Base-by-base conservation (phyloP, 2,329 filamentous ascomycete genomes). In the Cercospora sp. region DNA sequence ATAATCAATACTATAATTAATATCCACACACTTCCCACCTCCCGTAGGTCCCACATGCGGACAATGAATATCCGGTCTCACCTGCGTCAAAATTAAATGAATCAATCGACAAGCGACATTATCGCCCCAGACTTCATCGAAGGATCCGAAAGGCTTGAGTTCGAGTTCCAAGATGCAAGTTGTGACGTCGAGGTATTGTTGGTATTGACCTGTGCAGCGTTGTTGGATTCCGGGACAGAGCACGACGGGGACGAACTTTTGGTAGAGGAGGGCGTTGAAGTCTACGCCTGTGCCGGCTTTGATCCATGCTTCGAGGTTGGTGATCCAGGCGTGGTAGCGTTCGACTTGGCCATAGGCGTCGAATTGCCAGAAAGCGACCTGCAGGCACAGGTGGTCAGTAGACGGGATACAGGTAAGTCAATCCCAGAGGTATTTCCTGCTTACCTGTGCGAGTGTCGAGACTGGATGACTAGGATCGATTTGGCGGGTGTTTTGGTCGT, bases 301-400 rank as follows among this genome's bases (percentile, higher is more conserved):
- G 21, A 79, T 75, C 79, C 80, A 83, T 57, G 75, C 70, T 67
- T 79, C 75, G 26, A 84, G 75, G 37, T 81, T 81, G 3, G 80
- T 79, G 16, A 83, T 80, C 76, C 79, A 82, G 18, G 82, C 81
- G 70, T 84, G 81, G 69, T 82, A 83, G 21, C 80, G 77, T 16
- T 79, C 68, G 5, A 83, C 81, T 12, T 76, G 79, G 51, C 83
- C 83, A 3, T 77, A 68, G 2, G 80, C 74, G 66, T 84, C 81
- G 67, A 85, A 82, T 34, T 78, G 79, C 82, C 82, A 85, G 68
- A 84, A 85, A 0, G 82, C 80, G 12, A 82, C 24, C 24, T 24
- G 24, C 24, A 24, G 24, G 24, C 24, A 24, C 24, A 24, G 24
- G 24, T 24, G 24, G 24, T 24, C 3, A 24, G 24, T 24, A 24